Evolutionary conservation across 441 rosid genomes (phyloP), one percentile per base, ranked within the genome.

Genomic region (Mallotus repandus): DNA sequence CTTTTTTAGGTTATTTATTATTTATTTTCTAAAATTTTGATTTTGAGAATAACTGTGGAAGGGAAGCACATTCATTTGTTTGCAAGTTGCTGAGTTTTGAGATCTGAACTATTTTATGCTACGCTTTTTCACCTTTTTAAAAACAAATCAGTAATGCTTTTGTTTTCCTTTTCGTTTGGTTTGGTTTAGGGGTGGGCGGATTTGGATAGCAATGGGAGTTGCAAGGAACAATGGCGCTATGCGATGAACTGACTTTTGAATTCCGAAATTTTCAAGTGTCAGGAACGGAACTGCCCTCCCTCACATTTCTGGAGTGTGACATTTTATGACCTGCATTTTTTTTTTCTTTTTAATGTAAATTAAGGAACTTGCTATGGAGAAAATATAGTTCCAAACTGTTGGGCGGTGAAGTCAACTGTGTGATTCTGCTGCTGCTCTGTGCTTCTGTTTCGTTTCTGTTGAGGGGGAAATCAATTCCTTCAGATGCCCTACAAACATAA

Each of bases 391-490:
- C 12, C 25, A 48, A 35, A 57, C 29, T 66, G 66, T 49, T 41
- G 66, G 50, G 68, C 53, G 18, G 48, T 60, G 43, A 22, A 74
- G 13, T 45, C 38, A 61, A 43, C 5, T 46, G 62, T 48, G 62
- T 59, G 61, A 49, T 48, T 50, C 13, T 68, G 59, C 13, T 13
- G 7, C 61, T 53, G 43, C 43, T 61, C 38, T 32, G 29, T 50
- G 58, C 57, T 22, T 49, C 10, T 29, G 71, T 67, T 74, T 49
- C 5, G 53, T 66, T 59, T 63, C 64, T 56, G 46, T 58, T 58
- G 74, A 65, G 46, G 78, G 70, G 66, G 70, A 69, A 75, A 18
- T 35, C 38, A 35, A 5, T 70, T 72, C 9, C 49, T 64, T 77
- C 69, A 67, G 65, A 59, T 59, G 67, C 66, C 72, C 45, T 21